Evolutionary conservation across 805 yeast genomes (phyloP).

Genomic region (Yarrowia bubula): DNA sequence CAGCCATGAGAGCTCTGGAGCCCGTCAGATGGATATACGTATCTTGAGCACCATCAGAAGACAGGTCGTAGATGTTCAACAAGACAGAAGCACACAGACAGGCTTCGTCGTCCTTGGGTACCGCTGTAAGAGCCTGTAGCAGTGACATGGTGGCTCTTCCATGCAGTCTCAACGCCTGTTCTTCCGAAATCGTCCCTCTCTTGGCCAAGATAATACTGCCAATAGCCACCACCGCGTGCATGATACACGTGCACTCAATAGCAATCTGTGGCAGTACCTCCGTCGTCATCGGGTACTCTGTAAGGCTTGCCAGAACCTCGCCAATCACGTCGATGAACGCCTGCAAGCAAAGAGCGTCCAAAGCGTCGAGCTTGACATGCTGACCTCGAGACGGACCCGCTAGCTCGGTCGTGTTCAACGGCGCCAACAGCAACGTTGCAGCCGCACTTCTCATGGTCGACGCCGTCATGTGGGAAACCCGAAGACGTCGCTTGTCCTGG

Average conservation of each 20-base stretch:
- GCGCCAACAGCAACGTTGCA: not conserved
- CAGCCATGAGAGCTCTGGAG: constrained; percentile 9
- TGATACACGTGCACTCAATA: constrained; percentile 16
- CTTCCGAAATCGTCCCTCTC: constrained; percentile 7
- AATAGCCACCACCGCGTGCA: constrained; percentile 20
- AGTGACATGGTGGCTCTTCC: constrained; percentile 24
- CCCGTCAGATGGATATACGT: constrained; percentile 17
- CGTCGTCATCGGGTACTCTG: constrained; percentile 23
- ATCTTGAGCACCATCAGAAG: constrained; percentile 16
- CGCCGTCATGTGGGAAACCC: not conserved
- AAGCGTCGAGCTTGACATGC: constrained; percentile 3
- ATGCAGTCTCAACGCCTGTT: constrained; percentile 9
- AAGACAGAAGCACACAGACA: constrained; percentile 19
- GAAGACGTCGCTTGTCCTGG: not conserved
- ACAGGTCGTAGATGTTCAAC: constrained; percentile 14
- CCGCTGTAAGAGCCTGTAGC: not conserved
- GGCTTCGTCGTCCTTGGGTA: constrained; percentile 20
- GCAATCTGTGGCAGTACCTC: constrained; percentile 14
- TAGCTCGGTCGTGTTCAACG: constrained; percentile 8
- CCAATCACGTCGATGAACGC: constrained; percentile 20
- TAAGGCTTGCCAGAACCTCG: not conserved
- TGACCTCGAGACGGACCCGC: constrained; percentile 5
- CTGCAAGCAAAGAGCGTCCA: constrained; percentile 10
- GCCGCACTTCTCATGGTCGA: constrained; percentile 2
- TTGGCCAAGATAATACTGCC: constrained; percentile 12